A percentile compares a stretch with the other conserved stretches of the same genome.
phyloP scores from a whole-genome alignment of 2,329 filamentous ascomycete genomes.

The Cladobotryum protrusum region DNA sequence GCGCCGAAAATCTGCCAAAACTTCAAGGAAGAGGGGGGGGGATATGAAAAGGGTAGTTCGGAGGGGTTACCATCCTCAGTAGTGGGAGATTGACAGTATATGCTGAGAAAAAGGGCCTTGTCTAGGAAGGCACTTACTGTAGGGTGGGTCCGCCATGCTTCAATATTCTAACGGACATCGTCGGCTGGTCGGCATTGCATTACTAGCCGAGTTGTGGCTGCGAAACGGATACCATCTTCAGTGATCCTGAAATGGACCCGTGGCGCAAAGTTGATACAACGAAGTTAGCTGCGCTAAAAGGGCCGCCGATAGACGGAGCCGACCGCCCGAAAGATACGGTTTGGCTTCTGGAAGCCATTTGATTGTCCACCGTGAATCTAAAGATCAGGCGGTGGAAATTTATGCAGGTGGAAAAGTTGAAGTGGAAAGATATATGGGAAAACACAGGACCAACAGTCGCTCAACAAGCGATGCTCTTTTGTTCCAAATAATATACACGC shows the following conservation, averaged over 20 bases:
- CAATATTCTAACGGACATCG: background rate
- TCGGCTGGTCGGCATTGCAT: conserved; percentile 65
- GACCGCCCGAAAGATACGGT: conserved; percentile 66
- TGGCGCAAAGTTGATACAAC: conserved; percentile 53
- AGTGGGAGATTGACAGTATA: conserved; percentile 60
- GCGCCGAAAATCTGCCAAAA: conserved; percentile 91
- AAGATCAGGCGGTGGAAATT: background rate
- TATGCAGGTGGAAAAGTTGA: background rate
- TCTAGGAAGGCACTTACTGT: conserved; percentile 68
- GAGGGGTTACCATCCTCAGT: conserved; percentile 33
- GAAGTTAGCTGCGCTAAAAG: conserved; percentile 57
- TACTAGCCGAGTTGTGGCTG: conserved; percentile 77
- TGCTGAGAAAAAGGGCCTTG: conserved; percentile 78
- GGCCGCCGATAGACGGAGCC: conserved; percentile 73
- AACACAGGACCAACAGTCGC: conserved; percentile 20
- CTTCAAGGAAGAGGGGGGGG: conserved; percentile 81
- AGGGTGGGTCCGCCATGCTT: conserved; percentile 9
- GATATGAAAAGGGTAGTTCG: conserved; percentile 69
- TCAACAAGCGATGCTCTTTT: conserved; percentile 26
- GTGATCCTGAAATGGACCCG: conserved; percentile 67
- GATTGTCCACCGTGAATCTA: background rate
- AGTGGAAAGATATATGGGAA: background rate
- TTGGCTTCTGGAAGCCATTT: conserved; percentile 29
- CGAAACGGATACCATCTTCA: conserved; percentile 78
- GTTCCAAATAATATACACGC: conserved; percentile 33